Evolutionary conservation across 305 asterid species (phyloP), one percentile per base, ranked within the genome.

Genomic region (Fraxinus sp.): DNA sequence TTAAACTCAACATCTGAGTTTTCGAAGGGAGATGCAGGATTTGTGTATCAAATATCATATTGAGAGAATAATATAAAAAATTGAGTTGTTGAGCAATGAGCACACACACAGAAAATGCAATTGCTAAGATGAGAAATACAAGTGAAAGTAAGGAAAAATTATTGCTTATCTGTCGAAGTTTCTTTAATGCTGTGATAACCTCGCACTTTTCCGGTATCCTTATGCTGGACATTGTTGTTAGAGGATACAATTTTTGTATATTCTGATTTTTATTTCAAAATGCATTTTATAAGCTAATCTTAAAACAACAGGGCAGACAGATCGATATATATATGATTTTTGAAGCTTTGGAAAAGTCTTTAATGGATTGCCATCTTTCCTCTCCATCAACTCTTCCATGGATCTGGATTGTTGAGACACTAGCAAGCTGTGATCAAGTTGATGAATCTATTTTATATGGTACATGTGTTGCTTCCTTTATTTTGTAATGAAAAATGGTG

Each of bases 361-460:
- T 86, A 35, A 91, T 91, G 95, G 90, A 90, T 80, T 83, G 80
- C 83, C 84, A 82, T 83, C 77, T 41, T 86, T 70, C 87, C 59
- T 81, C 84, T 80, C 82, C 88, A 75, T 86, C 92, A 75, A 66
- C 86, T 66, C 88, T 88, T 75, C 90, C 93, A 28, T 84, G 87
- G 86, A 83, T 84, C 55, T 89, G 92, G 95, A 88, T 81, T 66
- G 62, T 90, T 16, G 94, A 90, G 86, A 66, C 87, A 41, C 86
- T 92, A 78, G 87, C 92, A 83, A 86, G 86, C 85, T 88, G 85
- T 77, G 81, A 87, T 70, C 86, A 80, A 84, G 83, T 89, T 3
- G 90, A 88, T 76, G 9, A 83, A 83, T 76, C 86, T 82, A 86
- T 89, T 77, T 85, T 92, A 84, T 82, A 88, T 80, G 91, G 96